phyloP scores from a whole-genome alignment of 495 filamentous ascomycete species.

The Bombardia bombarda region DNA sequence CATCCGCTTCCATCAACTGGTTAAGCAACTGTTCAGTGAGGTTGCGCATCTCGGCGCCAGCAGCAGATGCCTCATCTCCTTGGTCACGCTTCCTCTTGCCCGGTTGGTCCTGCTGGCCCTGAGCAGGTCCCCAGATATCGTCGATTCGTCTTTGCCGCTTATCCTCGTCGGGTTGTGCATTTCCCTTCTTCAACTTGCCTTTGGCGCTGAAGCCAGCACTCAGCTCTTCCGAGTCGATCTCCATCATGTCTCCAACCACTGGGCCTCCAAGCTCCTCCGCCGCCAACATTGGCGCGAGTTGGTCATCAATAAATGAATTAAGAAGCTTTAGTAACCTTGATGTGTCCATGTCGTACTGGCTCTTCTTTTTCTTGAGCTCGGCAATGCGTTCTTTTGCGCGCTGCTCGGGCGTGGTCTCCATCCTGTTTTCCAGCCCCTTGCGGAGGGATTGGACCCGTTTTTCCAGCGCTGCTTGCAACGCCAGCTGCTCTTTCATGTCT shows the following conservation, averaged over 20 bases:
- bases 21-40: slow-evolving; percentile 57
- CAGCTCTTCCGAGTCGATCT: slow-evolving; percentile 48
- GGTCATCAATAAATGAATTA: slow-evolving; percentile 62
- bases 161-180: slow-evolving; percentile 33
- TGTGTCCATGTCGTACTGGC: slow-evolving; percentile 47
- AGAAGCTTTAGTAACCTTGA: slow-evolving; percentile 51
- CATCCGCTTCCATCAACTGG: slow-evolving; percentile 52
- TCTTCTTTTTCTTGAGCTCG: slow-evolving; percentile 50
- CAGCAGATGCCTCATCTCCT: slow-evolving; percentile 54
- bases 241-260: slow-evolving; percentile 65
- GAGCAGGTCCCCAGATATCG: slow-evolving; percentile 53
- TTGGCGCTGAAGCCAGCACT: slow-evolving; percentile 64
- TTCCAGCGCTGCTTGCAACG: slow-evolving; percentile 44
- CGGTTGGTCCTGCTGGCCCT: slow-evolving; percentile 18
- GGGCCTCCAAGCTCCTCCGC: slow-evolving; percentile 83
- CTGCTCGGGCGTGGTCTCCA: slow-evolving; percentile 50
- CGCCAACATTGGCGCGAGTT: slow-evolving; percentile 72
- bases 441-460: slow-evolving; percentile 43
- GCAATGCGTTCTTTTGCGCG: slow-evolving; percentile 50
- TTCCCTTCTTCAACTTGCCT: slow-evolving; percentile 60
- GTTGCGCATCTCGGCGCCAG: slow-evolving; percentile 56
- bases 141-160: slow-evolving; percentile 64
- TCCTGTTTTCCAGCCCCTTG: slow-evolving; percentile 42
- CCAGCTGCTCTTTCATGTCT: slow-evolving; percentile 56
- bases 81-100: slow-evolving; percentile 23